Evolutionary conservation across 768 basidiomycete genomes (phyloP).

Genomic region (Leccinum olivaceopallidum): DNA sequence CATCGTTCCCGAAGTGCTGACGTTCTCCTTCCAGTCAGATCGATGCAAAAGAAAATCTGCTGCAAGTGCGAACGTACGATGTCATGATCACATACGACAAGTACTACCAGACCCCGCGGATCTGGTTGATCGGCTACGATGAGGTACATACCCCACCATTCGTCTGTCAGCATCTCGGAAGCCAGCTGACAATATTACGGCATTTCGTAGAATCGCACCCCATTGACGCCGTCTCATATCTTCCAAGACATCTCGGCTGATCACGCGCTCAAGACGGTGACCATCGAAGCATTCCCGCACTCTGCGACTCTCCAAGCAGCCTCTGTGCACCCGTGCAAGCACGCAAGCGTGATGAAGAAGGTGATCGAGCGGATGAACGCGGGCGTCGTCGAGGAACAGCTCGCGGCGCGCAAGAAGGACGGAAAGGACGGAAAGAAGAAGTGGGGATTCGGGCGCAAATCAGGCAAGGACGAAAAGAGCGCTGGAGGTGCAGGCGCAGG

Average conservation of each 20-base stretch:
- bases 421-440: slow-evolving; percentile 67
- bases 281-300: slow-evolving; percentile 98
- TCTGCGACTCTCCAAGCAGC: slow-evolving; percentile 82
- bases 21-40: slow-evolving; percentile 44
- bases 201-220: slow-evolving; percentile 70
- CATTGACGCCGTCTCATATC: slow-evolving; percentile 85
- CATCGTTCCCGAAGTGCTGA: slow-evolving; percentile 2
- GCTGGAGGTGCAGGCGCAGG: slow-evolving; percentile 5
- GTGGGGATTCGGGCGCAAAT: slow-evolving; percentile 80
- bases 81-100: slow-evolving; percentile 99
- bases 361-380: slow-evolving; percentile 98
- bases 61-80: slow-evolving; percentile 98
- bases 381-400: slow-evolving; percentile 79
- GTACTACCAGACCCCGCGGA: slow-evolving; percentile 97
- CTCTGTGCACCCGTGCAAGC: slow-evolving; percentile 97
- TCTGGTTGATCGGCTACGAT: slow-evolving; percentile 97
- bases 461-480: slow-evolving; percentile 53
- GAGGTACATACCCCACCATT: slow-evolving; percentile 56
- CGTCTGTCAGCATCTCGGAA: neutral
- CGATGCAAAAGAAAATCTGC: slow-evolving; percentile 77
- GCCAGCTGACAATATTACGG: slow-evolving; percentile 1
- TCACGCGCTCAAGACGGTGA: slow-evolving; percentile 98
- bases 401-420: slow-evolving; percentile 58
- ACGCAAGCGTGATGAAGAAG: slow-evolving; percentile 99
- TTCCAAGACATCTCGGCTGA: slow-evolving; percentile 98